These are phyloP conservation scores for Didymella glomerata DNA, from an alignment of 2,329 filamentous ascomycete species.

Conservation along the genomic window DNA sequence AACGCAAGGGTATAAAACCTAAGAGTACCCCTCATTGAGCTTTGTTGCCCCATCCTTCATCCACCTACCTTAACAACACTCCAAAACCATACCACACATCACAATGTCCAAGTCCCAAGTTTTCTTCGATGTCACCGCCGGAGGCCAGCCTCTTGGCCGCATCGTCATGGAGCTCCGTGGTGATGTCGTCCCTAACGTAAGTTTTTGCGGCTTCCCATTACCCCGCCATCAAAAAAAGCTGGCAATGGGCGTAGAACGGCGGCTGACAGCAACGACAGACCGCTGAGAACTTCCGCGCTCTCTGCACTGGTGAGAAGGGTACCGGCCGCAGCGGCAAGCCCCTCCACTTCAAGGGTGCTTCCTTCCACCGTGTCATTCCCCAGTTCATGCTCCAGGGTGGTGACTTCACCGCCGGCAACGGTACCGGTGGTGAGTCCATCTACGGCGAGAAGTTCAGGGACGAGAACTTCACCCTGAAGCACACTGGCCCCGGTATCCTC, in stretches of 20 bases:
- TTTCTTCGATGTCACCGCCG: constrained; percentile 92
- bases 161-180: constrained; percentile 79
- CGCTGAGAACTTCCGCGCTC: constrained; percentile 90
- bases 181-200: constrained; percentile 71
- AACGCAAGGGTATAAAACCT: constrained; percentile 23
- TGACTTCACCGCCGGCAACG: constrained; percentile 94
- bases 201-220: constrained; percentile 19
- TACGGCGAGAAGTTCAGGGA: constrained; percentile 97
- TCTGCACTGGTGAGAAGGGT: constrained; percentile 96
- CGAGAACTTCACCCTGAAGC: constrained; percentile 91
- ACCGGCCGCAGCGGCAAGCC: constrained; percentile 81
- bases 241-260: background rate
- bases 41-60: constrained; percentile 19
- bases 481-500: constrained; percentile 89
- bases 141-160: constrained; percentile 74
- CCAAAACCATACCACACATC: constrained; percentile 27
- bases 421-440: constrained; percentile 88
- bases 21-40: constrained; percentile 18
- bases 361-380: constrained; percentile 96
- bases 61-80: constrained; percentile 25
- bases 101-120: constrained; percentile 67
- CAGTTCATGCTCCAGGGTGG: constrained; percentile 98
- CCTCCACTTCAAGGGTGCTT: constrained; percentile 88
- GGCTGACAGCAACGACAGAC: constrained; percentile 63
- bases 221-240: constrained; percentile 34